These are phyloP conservation scores for Dujonia santamariae DNA, from an alignment of 1,139 yeast genomes.

Conservation along the genomic window DNA sequence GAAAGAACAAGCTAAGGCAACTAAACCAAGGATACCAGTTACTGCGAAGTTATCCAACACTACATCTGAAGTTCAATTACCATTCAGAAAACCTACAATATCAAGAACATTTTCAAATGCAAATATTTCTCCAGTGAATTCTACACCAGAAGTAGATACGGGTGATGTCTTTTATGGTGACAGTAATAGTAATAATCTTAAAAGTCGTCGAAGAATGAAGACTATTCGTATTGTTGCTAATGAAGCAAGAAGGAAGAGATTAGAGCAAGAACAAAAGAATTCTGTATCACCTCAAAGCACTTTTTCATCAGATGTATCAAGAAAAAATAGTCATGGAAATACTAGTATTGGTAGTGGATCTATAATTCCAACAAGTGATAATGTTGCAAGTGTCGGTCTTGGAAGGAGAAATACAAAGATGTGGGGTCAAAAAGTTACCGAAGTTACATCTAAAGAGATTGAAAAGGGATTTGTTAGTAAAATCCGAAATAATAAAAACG, in stretches of 20 bases:
- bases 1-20: too few relatives aligned
- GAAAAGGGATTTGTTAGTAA: slow-evolving; percentile 57
- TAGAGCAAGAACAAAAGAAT: slow-evolving; percentile 17
- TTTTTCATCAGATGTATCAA: slow-evolving; percentile 1
- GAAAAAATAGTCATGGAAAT: slow-evolving; percentile 4
- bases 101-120: slow-evolving; percentile 49
- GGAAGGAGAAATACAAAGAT: slow-evolving; percentile 87
- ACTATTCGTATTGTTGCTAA: slow-evolving; percentile 89
- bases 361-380: not conserved
- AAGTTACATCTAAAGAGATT: slow-evolving; percentile 75
- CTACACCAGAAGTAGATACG: slow-evolving; percentile 20
- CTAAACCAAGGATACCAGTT: too few relatives aligned
- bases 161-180: slow-evolving; percentile 36
- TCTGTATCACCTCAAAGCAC: slow-evolving; percentile 7
- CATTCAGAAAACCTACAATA: slow-evolving; percentile 31
- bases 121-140: slow-evolving; percentile 38
- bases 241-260: slow-evolving; percentile 71
- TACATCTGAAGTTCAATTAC: slow-evolving; percentile 3
- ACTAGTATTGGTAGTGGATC: not conserved
- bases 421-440: slow-evolving; percentile 96
- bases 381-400: not conserved
- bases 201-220: slow-evolving; percentile 52
- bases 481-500: slow-evolving; percentile 55
- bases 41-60: not conserved
- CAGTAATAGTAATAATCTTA: slow-evolving; percentile 23